phyloP scores from a whole-genome alignment of 2,329 filamentous ascomycete species.

The Alternaria alternata region DNA sequence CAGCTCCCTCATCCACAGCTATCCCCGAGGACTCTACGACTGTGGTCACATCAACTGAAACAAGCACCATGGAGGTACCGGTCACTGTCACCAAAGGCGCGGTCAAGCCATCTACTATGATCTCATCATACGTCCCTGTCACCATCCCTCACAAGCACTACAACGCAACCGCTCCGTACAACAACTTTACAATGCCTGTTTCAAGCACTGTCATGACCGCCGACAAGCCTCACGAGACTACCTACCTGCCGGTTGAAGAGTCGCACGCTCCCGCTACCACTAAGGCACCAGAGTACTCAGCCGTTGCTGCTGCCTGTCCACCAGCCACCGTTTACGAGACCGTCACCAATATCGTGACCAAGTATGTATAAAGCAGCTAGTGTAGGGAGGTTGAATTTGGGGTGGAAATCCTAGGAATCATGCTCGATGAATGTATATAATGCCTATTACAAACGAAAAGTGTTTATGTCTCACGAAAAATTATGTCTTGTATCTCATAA shows the following conservation, averaged over 20 bases:
- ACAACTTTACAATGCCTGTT: slow-evolving; percentile 9
- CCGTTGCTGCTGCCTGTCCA: slow-evolving; percentile 1
- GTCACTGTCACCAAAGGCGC: neutral
- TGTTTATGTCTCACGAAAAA: neutral
- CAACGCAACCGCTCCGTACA: slow-evolving; percentile 4
- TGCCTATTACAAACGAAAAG: neutral
- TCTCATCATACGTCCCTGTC: slow-evolving; percentile 6
- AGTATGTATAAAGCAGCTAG: neutral
- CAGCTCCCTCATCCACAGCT: neutral
- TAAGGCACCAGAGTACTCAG: slow-evolving; percentile 7
- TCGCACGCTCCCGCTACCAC: slow-evolving; percentile 4
- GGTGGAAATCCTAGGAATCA: neutral
- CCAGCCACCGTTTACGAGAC: slow-evolving; percentile 9
- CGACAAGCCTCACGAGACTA: slow-evolving; percentile 9
- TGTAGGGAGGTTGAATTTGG: too few species aligned
- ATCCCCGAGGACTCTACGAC: neutral
- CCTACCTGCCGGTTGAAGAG: slow-evolving; percentile 3
- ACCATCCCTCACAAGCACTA: neutral
- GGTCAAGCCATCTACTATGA: slow-evolving; percentile 1
- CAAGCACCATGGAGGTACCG: neutral
- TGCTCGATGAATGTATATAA: slow-evolving; percentile 3
- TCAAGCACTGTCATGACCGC: neutral
- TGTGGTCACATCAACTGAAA: slow-evolving; percentile 1
- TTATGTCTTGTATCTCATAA: neutral
- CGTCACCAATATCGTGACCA: neutral